These are phyloP conservation scores for Magnolia kwangsiensis DNA, from an alignment of 164 flowering plant species.

Conservation along the genomic window DNA sequence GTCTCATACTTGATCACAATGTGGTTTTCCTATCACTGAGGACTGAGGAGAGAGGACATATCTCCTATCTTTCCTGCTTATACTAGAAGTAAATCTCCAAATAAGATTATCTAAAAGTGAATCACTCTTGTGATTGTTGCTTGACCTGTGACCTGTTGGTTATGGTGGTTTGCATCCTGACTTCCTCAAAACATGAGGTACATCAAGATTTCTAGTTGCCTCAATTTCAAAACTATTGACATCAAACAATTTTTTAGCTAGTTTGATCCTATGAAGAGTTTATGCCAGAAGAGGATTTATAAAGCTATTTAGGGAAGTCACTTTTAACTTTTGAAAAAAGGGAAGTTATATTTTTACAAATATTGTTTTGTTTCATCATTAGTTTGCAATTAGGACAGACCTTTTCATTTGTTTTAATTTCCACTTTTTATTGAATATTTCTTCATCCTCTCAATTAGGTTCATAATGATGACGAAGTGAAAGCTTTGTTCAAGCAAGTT, in stretches of 20 bases:
- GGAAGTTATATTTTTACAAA: neutral
- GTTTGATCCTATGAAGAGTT: neutral
- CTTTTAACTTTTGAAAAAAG: no score
- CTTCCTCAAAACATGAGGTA: no score
- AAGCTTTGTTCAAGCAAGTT: conserved; percentile 97
- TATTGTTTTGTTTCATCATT: neutral
- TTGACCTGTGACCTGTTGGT: neutral
- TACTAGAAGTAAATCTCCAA: neutral
- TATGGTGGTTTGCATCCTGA: neutral
- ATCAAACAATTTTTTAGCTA: no score
- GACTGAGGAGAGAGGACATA: neutral
- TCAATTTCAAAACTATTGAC: neutral
- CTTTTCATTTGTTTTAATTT: neutral
- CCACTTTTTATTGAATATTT: neutral
- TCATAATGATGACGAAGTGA: conserved; percentile 97
- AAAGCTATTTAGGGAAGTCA: no score
- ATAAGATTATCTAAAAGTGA: neutral
- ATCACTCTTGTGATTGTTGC: no score
- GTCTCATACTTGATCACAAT: conserved; percentile 6
- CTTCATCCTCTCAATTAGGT: conserved; percentile 44
- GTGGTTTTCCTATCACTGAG: neutral
- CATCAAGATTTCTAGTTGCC: neutral
- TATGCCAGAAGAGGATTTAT: neutral
- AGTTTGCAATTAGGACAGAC: neutral
- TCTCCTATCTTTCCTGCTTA: neutral